A percentile compares a stretch with the other conserved stretches of the same genome.
Evolutionary conservation across 345 rosid genomes (phyloP).

Genomic region (Nephelium lappaceum): DNA sequence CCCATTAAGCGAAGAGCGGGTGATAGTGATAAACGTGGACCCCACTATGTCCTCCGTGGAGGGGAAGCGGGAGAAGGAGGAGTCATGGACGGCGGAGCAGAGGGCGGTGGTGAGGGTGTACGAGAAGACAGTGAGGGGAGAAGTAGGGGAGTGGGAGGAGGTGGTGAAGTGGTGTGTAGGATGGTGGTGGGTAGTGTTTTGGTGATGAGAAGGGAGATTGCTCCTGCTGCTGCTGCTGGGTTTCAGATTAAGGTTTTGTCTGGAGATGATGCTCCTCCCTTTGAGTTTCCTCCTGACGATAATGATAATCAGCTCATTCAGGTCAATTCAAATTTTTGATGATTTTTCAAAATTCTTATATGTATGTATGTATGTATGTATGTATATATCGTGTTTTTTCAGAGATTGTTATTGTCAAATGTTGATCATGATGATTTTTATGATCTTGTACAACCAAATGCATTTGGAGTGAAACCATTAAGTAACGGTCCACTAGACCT

Average conservation of each 20-base stretch:
- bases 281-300: slow-evolving; percentile 26
- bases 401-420: neutral
- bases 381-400: neutral
- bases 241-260: slow-evolving; percentile 48
- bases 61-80: slow-evolving; percentile 27
- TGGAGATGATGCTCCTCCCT: slow-evolving; percentile 56
- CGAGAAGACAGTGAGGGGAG: slow-evolving; percentile 62
- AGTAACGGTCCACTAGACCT: neutral
- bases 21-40: slow-evolving; percentile 26
- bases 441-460: neutral
- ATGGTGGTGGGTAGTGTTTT: slow-evolving; percentile 51
- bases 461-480: neutral
- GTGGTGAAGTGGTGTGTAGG: slow-evolving; percentile 51
- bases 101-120: slow-evolving; percentile 62
- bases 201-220: slow-evolving; percentile 47
- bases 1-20: slow-evolving; percentile 37
- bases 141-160: slow-evolving; percentile 36
- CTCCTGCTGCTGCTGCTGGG: slow-evolving; percentile 42
- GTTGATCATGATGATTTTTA: neutral
- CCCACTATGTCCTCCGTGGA: neutral
- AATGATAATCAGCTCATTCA: slow-evolving; percentile 60
- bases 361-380: too few species aligned
- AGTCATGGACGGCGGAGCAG: slow-evolving; percentile 47
- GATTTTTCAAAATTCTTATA: neutral
- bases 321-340: slow-evolving; percentile 32